A percentile compares a stretch with the other conserved stretches of the same genome.
Conservation (phyloP, 2,329 filamentous ascomycete species). For the Fusarium sp. region DNA sequence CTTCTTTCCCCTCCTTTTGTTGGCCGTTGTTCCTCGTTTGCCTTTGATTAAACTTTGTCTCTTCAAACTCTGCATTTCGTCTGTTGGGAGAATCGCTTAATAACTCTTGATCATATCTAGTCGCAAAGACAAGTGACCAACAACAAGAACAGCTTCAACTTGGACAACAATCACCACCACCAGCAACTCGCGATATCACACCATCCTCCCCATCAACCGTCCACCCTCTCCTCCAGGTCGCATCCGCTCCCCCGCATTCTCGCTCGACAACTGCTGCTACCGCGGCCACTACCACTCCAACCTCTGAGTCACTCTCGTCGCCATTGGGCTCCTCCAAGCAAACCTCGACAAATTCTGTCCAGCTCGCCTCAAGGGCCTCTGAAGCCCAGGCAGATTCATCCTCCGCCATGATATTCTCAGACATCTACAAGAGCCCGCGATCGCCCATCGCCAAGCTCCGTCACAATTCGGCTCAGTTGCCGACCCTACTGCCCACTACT, state of each 20-base stretch:
- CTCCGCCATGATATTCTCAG: conserved; percentile 65
- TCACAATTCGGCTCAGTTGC: conserved; percentile 49
- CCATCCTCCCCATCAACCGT: conserved; percentile 34
- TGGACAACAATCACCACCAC: conserved; percentile 18
- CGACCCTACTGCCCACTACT: conserved; percentile 44
- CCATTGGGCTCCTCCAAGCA: conserved; percentile 19
- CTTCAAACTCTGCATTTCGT: conserved; percentile 11
- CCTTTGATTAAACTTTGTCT: conserved; percentile 6
- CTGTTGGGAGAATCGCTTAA: conserved; percentile 13
- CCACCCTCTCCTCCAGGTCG: conserved; percentile 39
- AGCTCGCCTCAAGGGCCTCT: conserved; percentile 32
- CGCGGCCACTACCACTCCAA: conserved; percentile 32
- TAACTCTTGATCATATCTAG: conserved; percentile 11
- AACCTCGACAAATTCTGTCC: conserved; percentile 13
- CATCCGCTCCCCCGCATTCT: conserved; percentile 39
- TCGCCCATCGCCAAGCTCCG: conserved; percentile 65
- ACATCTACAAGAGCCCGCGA: conserved; percentile 67
- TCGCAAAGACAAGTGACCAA: conserved; percentile 23
- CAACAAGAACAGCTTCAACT: conserved; percentile 4
- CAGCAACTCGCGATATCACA: conserved; percentile 35
- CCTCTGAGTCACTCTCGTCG: conserved; percentile 20
- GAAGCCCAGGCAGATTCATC: conserved; percentile 32
- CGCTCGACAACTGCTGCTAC: conserved; percentile 36
- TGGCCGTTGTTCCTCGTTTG: conserved; percentile 13
- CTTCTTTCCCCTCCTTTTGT: conserved; percentile 13